These are phyloP conservation scores for Pezicula rhizophila DNA, from an alignment of 2,329 filamentous ascomycete genomes.

Conservation along the genomic window DNA sequence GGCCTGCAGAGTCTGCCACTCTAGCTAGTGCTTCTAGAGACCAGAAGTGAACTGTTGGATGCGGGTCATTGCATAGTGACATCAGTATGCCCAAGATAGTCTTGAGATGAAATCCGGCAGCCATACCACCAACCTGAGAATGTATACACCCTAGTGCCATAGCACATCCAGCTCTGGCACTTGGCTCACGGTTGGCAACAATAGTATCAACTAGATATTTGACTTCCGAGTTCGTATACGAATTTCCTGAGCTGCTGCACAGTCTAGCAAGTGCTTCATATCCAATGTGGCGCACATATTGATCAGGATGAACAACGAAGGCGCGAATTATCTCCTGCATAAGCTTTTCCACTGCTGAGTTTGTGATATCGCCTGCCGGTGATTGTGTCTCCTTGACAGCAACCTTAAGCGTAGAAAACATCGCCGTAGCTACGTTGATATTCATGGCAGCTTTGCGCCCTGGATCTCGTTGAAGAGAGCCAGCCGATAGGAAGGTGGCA, in stretches of 20 bases:
- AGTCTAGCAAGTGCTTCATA: constrained; percentile 81
- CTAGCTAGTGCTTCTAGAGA: constrained; percentile 81
- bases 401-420: constrained; percentile 76
- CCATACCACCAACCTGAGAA: constrained; percentile 94
- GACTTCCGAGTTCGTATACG: constrained; percentile 83
- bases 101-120: constrained; percentile 90
- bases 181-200: constrained; percentile 87
- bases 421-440: constrained; percentile 79
- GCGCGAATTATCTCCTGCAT: constrained; percentile 68
- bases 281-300: constrained; percentile 78
- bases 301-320: constrained; percentile 77
- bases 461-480: constrained; percentile 73
- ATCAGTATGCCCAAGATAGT: constrained; percentile 97
- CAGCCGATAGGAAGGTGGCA: constrained; percentile 78
- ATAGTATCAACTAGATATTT: constrained; percentile 92
- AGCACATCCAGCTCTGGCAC: constrained; percentile 87
- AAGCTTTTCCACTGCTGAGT: constrained; percentile 72
- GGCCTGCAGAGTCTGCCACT: constrained; percentile 84
- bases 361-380: constrained; percentile 65
- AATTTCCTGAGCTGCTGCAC: constrained; percentile 70
- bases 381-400: constrained; percentile 75
- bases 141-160: constrained; percentile 91
- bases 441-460: constrained; percentile 86
- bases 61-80: constrained; percentile 92
- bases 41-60: constrained; percentile 95